Conservation (phyloP, 2,329 filamentous ascomycete species). For the Penicillium verrucosum region DNA sequence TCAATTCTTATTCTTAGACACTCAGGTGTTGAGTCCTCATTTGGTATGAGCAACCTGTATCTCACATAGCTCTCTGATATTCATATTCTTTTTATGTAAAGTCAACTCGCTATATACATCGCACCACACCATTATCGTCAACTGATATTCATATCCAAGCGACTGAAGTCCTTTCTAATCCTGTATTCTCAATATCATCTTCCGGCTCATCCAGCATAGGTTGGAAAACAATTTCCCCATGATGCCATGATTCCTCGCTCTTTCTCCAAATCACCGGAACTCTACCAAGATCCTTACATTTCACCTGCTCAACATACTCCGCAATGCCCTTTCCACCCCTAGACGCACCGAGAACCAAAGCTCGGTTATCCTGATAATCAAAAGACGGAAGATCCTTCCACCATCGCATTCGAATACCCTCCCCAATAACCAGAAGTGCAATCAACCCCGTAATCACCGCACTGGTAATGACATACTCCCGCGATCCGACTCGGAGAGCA, state of each 20-base stretch:
- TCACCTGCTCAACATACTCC: background rate
- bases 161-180: background rate
- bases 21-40: too few species aligned
- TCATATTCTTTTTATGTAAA: background rate
- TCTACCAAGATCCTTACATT: background rate
- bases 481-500: conserved; percentile 2
- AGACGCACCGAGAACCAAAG: background rate
- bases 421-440: background rate
- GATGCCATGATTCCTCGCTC: background rate
- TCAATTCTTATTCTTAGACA: too few species aligned
- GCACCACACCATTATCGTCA: background rate
- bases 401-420: conserved; percentile 2
- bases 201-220: background rate
- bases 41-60: too few species aligned
- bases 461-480: background rate
- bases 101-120: background rate
- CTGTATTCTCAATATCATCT: background rate
- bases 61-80: background rate
- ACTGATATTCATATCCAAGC: background rate
- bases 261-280: conserved; percentile 2
- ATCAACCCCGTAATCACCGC: background rate
- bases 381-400: conserved; percentile 4
- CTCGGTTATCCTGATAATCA: conserved; percentile 7
- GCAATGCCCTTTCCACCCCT: conserved; percentile 1
- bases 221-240: conserved; percentile 1